Evolutionary conservation across 495 filamentous ascomycete species (phyloP).

Genomic region (Parathielavia hyrcaniae): DNA sequence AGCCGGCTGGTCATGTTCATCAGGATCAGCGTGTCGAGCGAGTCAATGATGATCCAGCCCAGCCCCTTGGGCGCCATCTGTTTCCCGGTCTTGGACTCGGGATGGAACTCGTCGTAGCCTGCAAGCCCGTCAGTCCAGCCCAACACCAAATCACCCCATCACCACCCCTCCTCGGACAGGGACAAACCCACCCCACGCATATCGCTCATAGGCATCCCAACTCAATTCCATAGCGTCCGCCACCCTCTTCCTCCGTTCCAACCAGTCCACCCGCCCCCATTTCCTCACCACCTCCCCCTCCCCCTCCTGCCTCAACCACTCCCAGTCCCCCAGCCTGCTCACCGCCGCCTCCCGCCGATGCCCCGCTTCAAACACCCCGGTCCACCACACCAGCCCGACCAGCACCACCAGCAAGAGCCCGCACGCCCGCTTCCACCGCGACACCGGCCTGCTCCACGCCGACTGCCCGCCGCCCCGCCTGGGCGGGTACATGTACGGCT

Average conservation of each 20-base stretch:
- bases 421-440: constrained; percentile 50
- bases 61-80: constrained; percentile 80
- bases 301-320: constrained; percentile 36
- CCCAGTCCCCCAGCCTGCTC: constrained; percentile 35
- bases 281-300: constrained; percentile 25
- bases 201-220: constrained; percentile 85
- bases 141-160: neutral
- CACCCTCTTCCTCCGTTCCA: constrained; percentile 71
- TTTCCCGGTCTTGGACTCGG: constrained; percentile 66
- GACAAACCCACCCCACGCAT: constrained; percentile 78
- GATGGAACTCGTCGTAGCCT: constrained; percentile 85
- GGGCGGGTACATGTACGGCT: constrained; percentile 69
- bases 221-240: constrained; percentile 82
- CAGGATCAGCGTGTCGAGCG: constrained; percentile 91
- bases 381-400: constrained; percentile 50
- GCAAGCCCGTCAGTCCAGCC: constrained; percentile 4
- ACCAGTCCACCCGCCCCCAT: constrained; percentile 54
- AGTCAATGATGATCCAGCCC: constrained; percentile 97
- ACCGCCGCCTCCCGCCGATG: constrained; percentile 27
- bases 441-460: constrained; percentile 32
- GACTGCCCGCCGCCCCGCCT: constrained; percentile 37
- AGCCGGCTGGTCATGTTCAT: constrained; percentile 94
- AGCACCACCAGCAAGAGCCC: constrained; percentile 46
- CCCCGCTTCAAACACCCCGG: constrained; percentile 46
- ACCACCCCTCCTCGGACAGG: neutral